Evolutionary conservation across 2,329 filamentous ascomycete species (phyloP), one percentile per base, ranked within the genome.

Genomic region (Herpotrichia juniperi): DNA sequence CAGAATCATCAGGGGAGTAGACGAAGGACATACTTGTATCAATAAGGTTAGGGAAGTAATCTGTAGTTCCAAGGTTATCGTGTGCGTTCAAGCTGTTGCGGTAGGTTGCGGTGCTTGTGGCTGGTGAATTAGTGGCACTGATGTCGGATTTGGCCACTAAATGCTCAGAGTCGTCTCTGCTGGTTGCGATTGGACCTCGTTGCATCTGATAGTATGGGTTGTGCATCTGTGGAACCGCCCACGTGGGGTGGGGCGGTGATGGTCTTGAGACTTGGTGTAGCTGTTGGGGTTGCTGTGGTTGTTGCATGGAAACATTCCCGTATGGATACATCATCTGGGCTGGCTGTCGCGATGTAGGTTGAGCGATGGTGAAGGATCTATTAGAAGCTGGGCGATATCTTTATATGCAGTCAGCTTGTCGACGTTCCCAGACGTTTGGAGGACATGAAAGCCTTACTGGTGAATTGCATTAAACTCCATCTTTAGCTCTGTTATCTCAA

Each of bases 401-500:
- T 64, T 66, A 68, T 51, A 56, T 21, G 32, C 31, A 31, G 57
- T 74, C 51, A 73, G 67, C 51, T 22, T 42, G 42, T 12, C 19
- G 31, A 32, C 9, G 16, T 35, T 50, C 51, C 57, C 50, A 40
- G n/a, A 43, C 32, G 37, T 26, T 46, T 39, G 48, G 51, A 50
- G 51, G 47, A 19, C 28, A 43, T 17, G 21, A 10, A 42, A 40
- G 46, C 54, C 73, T 67, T 68, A 75, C 73, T 75, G 73, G 43
- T 71, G 69, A 58, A 68, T 53, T 58, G 72, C 68, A 74, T 75
- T 74, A 67, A 73, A 75, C 69, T 75, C 73, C 74, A 76, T 76
- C 59, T 70, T 72, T 64, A 65, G 57, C 49, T 53, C 63, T 57
- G 58, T 59, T 51, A 46, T 63, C 56, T 64, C 60, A 57, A 55